Evolutionary conservation across 495 filamentous ascomycete species (phyloP).

Genomic region (Paragyromitra xinjiangensis): DNA sequence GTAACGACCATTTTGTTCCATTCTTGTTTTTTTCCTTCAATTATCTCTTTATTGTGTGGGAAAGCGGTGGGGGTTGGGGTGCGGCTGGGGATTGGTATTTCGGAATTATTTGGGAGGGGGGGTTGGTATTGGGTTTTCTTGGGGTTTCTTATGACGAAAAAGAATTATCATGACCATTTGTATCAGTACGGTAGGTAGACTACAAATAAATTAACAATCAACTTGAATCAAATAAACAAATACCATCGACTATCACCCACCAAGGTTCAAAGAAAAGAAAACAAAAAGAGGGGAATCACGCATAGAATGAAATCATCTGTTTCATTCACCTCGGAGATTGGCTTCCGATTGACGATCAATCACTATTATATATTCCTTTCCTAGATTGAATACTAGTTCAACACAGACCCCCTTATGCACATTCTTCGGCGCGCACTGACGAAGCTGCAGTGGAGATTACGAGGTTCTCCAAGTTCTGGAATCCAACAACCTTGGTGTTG

Average conservation of each 20-base stretch:
- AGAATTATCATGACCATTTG: slow-evolving; percentile 20
- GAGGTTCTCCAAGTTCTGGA: slow-evolving; percentile 19
- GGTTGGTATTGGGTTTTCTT: slow-evolving; percentile 20
- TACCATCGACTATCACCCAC: not conserved
- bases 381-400: not conserved
- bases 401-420: slow-evolving; percentile 2
- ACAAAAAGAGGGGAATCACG: slow-evolving; percentile 4
- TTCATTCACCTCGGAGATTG: slow-evolving; percentile 14
- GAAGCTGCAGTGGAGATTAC: slow-evolving; percentile 21
- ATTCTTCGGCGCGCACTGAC: slow-evolving; percentile 5
- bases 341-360: slow-evolving; percentile 16
- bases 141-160: slow-evolving; percentile 28
- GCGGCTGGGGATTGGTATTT: slow-evolving; percentile 19
- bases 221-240: not conserved
- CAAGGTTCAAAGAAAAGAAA: slow-evolving; percentile 15
- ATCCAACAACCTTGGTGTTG: slow-evolving; percentile 25
- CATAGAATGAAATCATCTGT: slow-evolving; percentile 18
- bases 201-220: slow-evolving; percentile 29
- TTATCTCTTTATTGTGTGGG: slow-evolving; percentile 7
- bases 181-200: slow-evolving; percentile 25
- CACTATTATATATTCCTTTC: not conserved
- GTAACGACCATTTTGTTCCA: slow-evolving; percentile 21
- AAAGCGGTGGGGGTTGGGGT: slow-evolving; percentile 9
- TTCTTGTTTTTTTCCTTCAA: slow-evolving; percentile 12
- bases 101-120: slow-evolving; percentile 19